Base-by-base conservation (phyloP, 192 early-diverging fungal genomes). In the Gaertneriomyces semiglobifer region DNA sequence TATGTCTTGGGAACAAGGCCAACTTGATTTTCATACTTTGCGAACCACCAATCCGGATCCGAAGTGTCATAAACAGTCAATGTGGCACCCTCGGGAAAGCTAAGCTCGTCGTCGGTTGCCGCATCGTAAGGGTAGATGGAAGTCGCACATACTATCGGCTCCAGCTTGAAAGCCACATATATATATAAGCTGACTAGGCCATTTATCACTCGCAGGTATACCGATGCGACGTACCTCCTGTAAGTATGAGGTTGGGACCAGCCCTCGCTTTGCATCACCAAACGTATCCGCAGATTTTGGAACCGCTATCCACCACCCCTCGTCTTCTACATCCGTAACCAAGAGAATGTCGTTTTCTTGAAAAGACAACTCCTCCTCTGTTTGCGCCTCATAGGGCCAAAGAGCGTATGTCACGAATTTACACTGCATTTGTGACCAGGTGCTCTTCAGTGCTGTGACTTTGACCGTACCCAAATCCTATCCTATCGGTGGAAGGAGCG, bases 41-140 rank as follows among this genome's bases (percentile, higher is more conserved):
- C 92, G 65, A 96, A 85, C 83, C 86, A 94, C 96, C 96, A 99
- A 74, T 98, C 94, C 6, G 86, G 86, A 66, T 95, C 93, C 60
- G 87, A 88, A 38, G 86, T 84, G 50, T 94, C 92, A 67, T 92
- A 88, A 5, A 99, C 73, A 54, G 82, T 71, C 54, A 79, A 53
- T 6, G 54, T 53, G 18, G 66, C 81, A 43, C 70, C 76, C 62
- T 85, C 84, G 8, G 50, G 52, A 41, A 85, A 76, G 54, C 63
- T 73, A 47, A 85, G 68, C 57, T 85, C 84, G 39, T 85, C 84
- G 16, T 73, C 77, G 39, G 70, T 75, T 1, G 69, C 44, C 3
- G 82, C 72, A 20, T 73, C 76, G 69, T 85, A 85, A 55, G 74
- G 73, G 53, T 80, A 84, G 9, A 84, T 38, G 4, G 80, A 67